Base-by-base conservation (phyloP, 2,329 filamentous ascomycete species). In the Pseudogymnoascus sp. region DNA sequence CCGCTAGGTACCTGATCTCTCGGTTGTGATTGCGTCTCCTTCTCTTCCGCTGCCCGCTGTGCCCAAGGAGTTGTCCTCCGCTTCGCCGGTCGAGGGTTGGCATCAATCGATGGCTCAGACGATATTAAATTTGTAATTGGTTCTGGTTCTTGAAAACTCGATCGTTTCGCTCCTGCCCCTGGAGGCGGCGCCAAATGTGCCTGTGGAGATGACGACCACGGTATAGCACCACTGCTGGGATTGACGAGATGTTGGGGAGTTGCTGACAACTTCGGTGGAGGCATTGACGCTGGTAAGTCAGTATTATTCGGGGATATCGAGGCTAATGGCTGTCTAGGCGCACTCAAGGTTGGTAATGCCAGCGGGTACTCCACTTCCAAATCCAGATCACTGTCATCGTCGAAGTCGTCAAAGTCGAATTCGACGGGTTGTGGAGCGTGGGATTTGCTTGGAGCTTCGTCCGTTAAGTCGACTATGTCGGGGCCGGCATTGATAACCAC, bases 381-480 rank as follows among this genome's bases (percentile, higher is more conserved):
- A 64, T 90, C 89, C 24, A 96, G 78, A 61, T 91, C 83, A 17
- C 87, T 81, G 67, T 96, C 92, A 70, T 93, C 89, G 68, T 91
- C 90, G 66, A 96, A 94, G 70, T 96, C 92, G 67, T 93, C 86
- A 64, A 92, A 89, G 63, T 85, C 83, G 65, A 92, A 89, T 63
- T 81, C 83, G 8, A 88, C 36, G 1, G 60, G 59, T 31, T 39
- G 39, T 21, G 58, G 36, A 8, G 37, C 15, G 15, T 41, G 36
- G 0, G 59, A 50, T 31, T 60, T 60, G 17, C 37, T 31, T 31
- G 59, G 59, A 26, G 59, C 37, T 60, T 50, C 59, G 24, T 57
- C n/a, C 0, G 36, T 60, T 17, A 58, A 26, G 33, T 58, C 57
- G 33, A 58, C 57, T 7, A 58, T 29, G 33, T 58, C 33, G 11